Percentiles rank a stretch among this genome's conserved stretches.
Conservation (phyloP, 2,329 filamentous ascomycete species). For the Clonostachys sp. region DNA sequence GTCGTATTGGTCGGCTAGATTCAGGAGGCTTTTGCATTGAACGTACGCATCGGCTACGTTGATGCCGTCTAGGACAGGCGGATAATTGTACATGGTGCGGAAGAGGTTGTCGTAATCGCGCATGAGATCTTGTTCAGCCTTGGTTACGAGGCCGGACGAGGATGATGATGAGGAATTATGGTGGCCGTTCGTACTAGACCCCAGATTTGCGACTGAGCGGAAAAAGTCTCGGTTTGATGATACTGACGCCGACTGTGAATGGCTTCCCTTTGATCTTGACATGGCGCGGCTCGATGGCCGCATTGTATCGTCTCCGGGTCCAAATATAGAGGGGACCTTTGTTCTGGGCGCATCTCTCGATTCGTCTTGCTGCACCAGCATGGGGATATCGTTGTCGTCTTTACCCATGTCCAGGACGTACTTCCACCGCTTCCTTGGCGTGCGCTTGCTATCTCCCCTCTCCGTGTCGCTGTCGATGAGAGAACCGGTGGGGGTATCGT, state of each 20-base stretch:
- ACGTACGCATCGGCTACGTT: constrained; percentile 92
- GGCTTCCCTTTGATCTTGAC: constrained; percentile 36
- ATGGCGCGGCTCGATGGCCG: constrained; percentile 3
- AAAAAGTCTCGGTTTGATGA: constrained; percentile 59
- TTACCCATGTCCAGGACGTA: constrained; percentile 81
- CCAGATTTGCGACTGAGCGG: constrained; percentile 79
- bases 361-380: constrained; percentile 76
- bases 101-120: constrained; percentile 96
- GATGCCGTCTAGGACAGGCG: constrained; percentile 74
- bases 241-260: constrained; percentile 48
- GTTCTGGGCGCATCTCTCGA: constrained; percentile 2
- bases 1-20: constrained; percentile 91
- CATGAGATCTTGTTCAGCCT: constrained; percentile 69
- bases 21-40: constrained; percentile 86
- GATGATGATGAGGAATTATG: constrained; percentile 33
- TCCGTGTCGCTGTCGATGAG: constrained; percentile 12
- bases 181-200: constrained; percentile 28
- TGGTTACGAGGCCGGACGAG: constrained; percentile 34
- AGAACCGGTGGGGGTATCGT: constrained; percentile 12
- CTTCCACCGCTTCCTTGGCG: constrained; percentile 62
- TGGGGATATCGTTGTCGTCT: constrained; percentile 73
- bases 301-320: constrained; percentile 8
- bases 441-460: constrained; percentile 3
- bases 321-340: constrained; percentile 21
- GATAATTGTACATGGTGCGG: constrained; percentile 91